These are phyloP conservation scores for Candida pseudoglaebosa DNA, from an alignment of 805 yeast genomes.

Conservation along the genomic window DNA sequence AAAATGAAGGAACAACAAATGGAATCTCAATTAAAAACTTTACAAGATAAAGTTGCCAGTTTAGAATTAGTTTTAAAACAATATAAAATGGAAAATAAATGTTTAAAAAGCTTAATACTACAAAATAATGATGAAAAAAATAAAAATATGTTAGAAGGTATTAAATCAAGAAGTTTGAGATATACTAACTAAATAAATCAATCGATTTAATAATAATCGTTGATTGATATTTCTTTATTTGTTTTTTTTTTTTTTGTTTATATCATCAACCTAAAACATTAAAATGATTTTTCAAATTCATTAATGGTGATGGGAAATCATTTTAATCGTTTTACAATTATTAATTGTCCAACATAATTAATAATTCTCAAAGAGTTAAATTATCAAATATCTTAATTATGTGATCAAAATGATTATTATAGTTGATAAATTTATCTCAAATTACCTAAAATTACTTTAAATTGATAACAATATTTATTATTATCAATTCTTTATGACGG, in stretches of 20 bases:
- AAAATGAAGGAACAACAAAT: slow-evolving; percentile 88
- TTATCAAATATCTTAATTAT: too few species aligned
- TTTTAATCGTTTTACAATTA: neutral
- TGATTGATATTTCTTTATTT: too few species aligned
- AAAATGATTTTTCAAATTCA: too few species aligned
- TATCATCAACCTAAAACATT: too few species aligned
- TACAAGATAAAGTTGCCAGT: slow-evolving; percentile 60
- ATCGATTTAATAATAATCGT: too few species aligned
- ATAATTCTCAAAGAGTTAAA: neutral
- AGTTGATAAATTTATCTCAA: neutral
- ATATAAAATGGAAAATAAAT: slow-evolving; percentile 87
- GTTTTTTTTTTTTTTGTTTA: too few species aligned
- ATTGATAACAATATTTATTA: neutral
- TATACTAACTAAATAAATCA: neutral
- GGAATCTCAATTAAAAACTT: slow-evolving; percentile 70
- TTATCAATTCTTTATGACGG: neutral
- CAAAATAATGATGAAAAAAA: slow-evolving; percentile 66
- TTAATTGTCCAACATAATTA: slow-evolving; percentile 1
- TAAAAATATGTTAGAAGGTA: slow-evolving; percentile 48
- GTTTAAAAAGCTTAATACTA: slow-evolving; percentile 77
- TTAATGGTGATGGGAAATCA: neutral
- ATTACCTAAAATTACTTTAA: neutral
- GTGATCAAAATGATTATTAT: neutral
- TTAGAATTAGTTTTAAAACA: slow-evolving; percentile 76
- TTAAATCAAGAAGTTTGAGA: slow-evolving; percentile 35